A percentile compares a stretch with the other conserved stretches of the same genome.
These are phyloP conservation scores for Linum lewisii DNA, from an alignment of 345 rosid species.

Conservation along the genomic window DNA sequence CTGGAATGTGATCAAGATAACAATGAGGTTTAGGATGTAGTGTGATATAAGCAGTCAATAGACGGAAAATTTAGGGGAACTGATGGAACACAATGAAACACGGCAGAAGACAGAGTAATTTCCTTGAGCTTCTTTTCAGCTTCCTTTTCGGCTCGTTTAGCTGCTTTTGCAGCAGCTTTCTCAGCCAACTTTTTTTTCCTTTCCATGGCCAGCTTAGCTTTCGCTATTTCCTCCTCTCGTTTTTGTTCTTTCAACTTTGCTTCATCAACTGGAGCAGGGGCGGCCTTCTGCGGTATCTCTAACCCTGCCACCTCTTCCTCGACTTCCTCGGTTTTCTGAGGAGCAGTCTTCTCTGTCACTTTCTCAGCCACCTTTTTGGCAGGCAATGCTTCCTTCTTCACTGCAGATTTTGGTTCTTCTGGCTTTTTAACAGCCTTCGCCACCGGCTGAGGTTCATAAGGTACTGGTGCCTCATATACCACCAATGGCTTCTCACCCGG, in stretches of 20 bases:
- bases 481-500: conserved; percentile 54
- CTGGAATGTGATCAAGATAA: conserved; percentile 33
- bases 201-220: conserved; percentile 85
- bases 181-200: conserved; percentile 93
- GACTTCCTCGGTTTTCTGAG: conserved; percentile 24
- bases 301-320: conserved; percentile 31
- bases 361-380: conserved; percentile 32
- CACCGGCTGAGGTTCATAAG: conserved; percentile 26
- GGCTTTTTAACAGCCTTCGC: conserved; percentile 44
- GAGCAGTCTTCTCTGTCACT: conserved; percentile 30
- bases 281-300: conserved; percentile 23
- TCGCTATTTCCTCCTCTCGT: conserved; percentile 79
- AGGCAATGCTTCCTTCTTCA: conserved; percentile 30
- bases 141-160: conserved; percentile 83
- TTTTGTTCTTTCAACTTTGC: conserved; percentile 74
- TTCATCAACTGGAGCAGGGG: conserved; percentile 36
- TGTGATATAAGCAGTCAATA: neutral
- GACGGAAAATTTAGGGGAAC: neutral
- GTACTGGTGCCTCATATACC: conserved; percentile 26
- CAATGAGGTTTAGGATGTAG: conserved; percentile 3
- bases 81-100: neutral
- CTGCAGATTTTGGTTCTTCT: conserved; percentile 46
- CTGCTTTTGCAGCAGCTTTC: conserved; percentile 84
- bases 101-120: conserved; percentile 17
- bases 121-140: conserved; percentile 89